Percentiles rank a stretch among this genome's conserved stretches.
phyloP scores from a whole-genome alignment of 495 filamentous ascomycete genomes.

The Lepraria neglecta region DNA sequence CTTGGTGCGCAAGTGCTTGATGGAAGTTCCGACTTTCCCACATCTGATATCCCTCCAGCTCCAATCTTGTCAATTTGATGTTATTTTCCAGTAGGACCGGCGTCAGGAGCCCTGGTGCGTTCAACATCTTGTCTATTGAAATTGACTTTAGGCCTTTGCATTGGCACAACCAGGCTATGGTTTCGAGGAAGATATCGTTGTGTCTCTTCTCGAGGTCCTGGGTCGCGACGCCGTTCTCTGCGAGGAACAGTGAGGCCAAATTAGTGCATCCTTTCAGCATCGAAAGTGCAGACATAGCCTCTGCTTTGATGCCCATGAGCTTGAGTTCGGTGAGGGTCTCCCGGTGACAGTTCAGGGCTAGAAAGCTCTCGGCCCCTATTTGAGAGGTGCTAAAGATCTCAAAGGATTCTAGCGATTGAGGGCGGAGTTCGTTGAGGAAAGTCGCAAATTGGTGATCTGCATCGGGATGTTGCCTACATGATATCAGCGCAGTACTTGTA shows the following conservation, averaged over 20 bases:
- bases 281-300: constrained; percentile 43
- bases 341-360: constrained; percentile 52
- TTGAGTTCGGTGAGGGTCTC: constrained; percentile 50
- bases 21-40: constrained; percentile 45
- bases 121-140: constrained; percentile 44
- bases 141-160: constrained; percentile 51
- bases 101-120: constrained; percentile 46
- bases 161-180: constrained; percentile 44
- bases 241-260: constrained; percentile 49
- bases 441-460: constrained; percentile 50
- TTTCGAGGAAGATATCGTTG: constrained; percentile 45
- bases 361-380: constrained; percentile 49
- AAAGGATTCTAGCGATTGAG: constrained; percentile 55
- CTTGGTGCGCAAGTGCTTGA: constrained; percentile 44
- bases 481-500: background rate
- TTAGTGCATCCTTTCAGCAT: constrained; percentile 46
- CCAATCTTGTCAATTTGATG: constrained; percentile 43
- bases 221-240: constrained; percentile 34
- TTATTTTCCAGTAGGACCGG: constrained; percentile 47
- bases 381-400: constrained; percentile 47
- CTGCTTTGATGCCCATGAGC: constrained; percentile 44
- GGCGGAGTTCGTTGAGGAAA: constrained; percentile 51
- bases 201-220: constrained; percentile 40
- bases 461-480: constrained; percentile 30
- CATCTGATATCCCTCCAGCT: constrained; percentile 44